phyloP scores from a whole-genome alignment of 164 flowering plant genomes.

The Echeveria elegans region DNA sequence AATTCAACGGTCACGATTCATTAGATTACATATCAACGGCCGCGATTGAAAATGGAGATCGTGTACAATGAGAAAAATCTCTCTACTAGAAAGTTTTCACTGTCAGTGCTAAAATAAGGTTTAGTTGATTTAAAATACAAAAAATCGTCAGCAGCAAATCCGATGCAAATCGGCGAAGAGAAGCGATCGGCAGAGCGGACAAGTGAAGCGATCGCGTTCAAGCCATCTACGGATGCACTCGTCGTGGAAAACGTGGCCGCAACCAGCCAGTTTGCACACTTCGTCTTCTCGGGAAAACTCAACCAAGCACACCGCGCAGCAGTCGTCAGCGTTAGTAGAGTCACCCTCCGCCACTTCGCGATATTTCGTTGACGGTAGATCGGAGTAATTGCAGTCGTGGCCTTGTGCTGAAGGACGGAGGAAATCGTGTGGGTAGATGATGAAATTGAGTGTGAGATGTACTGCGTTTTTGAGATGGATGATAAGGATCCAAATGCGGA shows the following conservation, averaged over 20 bases:
- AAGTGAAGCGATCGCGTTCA: neutral
- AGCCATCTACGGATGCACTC: neutral
- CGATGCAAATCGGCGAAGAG: conserved; percentile 5
- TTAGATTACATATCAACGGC: neutral
- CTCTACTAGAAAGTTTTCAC: neutral
- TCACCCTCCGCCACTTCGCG: neutral
- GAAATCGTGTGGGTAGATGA: neutral
- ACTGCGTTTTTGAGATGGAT: neutral
- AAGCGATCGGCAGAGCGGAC: neutral
- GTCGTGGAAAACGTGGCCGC: neutral
- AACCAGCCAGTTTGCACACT: neutral
- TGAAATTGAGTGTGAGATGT: neutral
- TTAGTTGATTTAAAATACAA: neutral
- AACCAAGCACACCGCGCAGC: conserved; percentile 3
- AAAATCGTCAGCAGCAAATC: neutral
- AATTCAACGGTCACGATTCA: no score
- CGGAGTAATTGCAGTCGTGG: neutral
- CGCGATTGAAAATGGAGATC: neutral
- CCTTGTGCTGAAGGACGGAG: neutral
- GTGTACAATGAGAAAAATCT: neutral
- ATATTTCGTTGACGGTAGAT: neutral
- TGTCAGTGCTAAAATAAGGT: neutral
- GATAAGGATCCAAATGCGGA: conserved; percentile 5
- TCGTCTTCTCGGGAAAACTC: conserved; percentile 4
- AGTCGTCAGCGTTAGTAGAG: neutral